phyloP scores from a whole-genome alignment of 306 rosid species.

The Cucurbita maxima region DNA sequence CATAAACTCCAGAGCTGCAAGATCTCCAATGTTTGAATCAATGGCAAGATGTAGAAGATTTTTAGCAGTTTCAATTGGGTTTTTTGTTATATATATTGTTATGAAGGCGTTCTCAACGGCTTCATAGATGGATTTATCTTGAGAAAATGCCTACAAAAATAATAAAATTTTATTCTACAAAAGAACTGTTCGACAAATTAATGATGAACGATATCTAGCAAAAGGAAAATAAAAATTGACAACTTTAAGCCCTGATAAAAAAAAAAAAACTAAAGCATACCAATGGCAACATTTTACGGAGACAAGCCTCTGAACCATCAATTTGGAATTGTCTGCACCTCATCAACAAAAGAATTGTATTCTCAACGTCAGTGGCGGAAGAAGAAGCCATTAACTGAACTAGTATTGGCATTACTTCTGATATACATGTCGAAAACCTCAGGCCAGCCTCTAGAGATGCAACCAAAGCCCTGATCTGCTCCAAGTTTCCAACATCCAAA shows the following conservation, averaged over 20 bases:
- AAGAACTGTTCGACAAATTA: not conserved
- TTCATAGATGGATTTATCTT: constrained; percentile 85
- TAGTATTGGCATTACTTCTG: constrained; percentile 65
- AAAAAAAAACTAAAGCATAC: constrained; percentile 20
- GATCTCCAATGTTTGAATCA: constrained; percentile 84
- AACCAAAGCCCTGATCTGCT: constrained; percentile 91
- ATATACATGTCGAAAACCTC: constrained; percentile 70
- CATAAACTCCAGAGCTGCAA: constrained; percentile 85
- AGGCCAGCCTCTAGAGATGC: constrained; percentile 93
- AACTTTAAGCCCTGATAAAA: not conserved
- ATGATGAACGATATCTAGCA: not conserved
- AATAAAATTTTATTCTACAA: constrained; percentile 6
- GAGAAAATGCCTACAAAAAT: constrained; percentile 68
- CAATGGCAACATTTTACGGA: constrained; percentile 85
- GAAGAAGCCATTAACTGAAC: constrained; percentile 93
- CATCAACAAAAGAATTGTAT: constrained; percentile 84
- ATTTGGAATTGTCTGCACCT: constrained; percentile 93
- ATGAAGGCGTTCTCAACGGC: constrained; percentile 89
- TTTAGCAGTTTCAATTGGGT: constrained; percentile 65
- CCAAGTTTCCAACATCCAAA: constrained; percentile 87
- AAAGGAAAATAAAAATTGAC: not conserved
- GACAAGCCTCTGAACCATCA: constrained; percentile 86
- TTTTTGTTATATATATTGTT: constrained; percentile 68
- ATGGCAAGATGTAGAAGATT: constrained; percentile 60
- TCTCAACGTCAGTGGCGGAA: constrained; percentile 81